phyloP scores from a whole-genome alignment of 2,329 filamentous ascomycete species.

The Fusarium fracticaudum region DNA sequence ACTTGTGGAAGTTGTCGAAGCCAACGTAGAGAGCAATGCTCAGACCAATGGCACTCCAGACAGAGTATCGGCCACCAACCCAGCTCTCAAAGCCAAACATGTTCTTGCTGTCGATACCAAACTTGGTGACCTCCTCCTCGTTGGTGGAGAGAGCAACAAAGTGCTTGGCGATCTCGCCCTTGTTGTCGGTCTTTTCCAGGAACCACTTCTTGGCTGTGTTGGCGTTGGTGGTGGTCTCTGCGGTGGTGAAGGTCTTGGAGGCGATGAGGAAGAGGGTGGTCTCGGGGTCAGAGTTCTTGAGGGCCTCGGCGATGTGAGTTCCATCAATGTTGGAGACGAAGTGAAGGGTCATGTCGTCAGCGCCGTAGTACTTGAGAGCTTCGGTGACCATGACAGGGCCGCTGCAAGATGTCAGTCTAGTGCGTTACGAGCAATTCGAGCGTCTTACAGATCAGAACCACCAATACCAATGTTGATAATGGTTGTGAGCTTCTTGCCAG shows the following conservation, averaged over 20 bases:
- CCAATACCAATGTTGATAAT: slow-evolving; percentile 98
- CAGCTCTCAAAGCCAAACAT: slow-evolving; percentile 99
- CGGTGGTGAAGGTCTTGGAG: slow-evolving; percentile 99
- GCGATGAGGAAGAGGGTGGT: slow-evolving; percentile 98
- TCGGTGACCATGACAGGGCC: slow-evolving; percentile 99
- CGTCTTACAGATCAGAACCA: slow-evolving; percentile 82
- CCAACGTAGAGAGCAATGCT: slow-evolving; percentile 95
- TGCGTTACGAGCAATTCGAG: background rate
- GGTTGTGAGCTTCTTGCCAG: slow-evolving; percentile 95
- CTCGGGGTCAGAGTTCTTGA: slow-evolving; percentile 89
- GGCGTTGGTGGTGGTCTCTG: slow-evolving; percentile 96
- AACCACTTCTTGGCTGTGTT: slow-evolving; percentile 98
- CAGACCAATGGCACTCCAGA: slow-evolving; percentile 98
- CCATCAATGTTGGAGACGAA: slow-evolving; percentile 99
- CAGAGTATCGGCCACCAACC: slow-evolving; percentile 98
- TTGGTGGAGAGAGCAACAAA: slow-evolving; percentile 99
- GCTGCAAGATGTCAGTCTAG: slow-evolving; percentile 55
- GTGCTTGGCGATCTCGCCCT: slow-evolving; percentile 96
- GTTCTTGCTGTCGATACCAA: slow-evolving; percentile 98
- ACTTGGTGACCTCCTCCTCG: slow-evolving; percentile 94
- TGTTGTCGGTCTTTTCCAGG: slow-evolving; percentile 78
- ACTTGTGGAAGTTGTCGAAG: slow-evolving; percentile 97
- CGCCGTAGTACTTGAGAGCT: slow-evolving; percentile 93
- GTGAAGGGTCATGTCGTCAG: slow-evolving; percentile 87
- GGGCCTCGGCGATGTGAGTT: slow-evolving; percentile 94